Conservation (phyloP, 352 stramenopile species). For the Globisporangium canariense region DNA sequence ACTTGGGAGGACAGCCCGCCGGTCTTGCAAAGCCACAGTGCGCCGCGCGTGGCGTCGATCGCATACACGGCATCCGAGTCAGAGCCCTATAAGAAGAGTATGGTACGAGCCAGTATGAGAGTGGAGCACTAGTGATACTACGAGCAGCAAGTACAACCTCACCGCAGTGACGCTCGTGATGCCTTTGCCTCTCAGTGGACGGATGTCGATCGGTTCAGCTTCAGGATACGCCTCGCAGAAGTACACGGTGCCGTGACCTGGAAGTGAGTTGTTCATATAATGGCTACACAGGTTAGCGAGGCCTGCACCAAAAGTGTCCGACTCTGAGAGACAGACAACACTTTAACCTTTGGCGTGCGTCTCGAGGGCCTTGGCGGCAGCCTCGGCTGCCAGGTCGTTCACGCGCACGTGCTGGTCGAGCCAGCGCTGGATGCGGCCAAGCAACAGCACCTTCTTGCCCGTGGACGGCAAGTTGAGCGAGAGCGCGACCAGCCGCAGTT, state of each 20-base stretch:
- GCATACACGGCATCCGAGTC: slow-evolving; percentile 74
- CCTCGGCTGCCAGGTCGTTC: slow-evolving; percentile 56
- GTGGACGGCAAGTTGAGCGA: slow-evolving; percentile 68
- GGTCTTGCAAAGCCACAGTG: slow-evolving; percentile 74
- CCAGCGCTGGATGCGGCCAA: slow-evolving; percentile 73
- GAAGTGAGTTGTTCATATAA: background rate
- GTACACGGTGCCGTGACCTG: slow-evolving; percentile 66
- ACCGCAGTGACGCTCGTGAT: slow-evolving; percentile 61
- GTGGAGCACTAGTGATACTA: too few relatives aligned
- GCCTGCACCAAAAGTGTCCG: background rate
- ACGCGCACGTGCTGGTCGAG: slow-evolving; percentile 59
- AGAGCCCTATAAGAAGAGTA: slow-evolving; percentile 26
- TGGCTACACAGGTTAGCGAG: background rate
- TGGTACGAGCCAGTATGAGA: background rate
- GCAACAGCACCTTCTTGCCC: slow-evolving; percentile 74
- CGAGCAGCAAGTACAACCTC: background rate
- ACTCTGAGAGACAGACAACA: background rate
- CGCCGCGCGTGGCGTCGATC: slow-evolving; percentile 46
- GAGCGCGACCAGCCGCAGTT: slow-evolving; percentile 57
- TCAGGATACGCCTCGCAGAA: slow-evolving; percentile 49
- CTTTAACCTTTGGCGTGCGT: slow-evolving; percentile 43
- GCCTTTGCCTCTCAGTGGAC: slow-evolving; percentile 54
- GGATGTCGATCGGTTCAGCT: slow-evolving; percentile 48
- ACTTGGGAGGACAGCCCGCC: slow-evolving; percentile 62
- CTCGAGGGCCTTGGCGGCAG: slow-evolving; percentile 49